A percentile compares a stretch with the other conserved stretches of the same genome.
Evolutionary conservation across 371 early-diverging fungal species (phyloP).

Genomic region (Mortierella sp.): DNA sequence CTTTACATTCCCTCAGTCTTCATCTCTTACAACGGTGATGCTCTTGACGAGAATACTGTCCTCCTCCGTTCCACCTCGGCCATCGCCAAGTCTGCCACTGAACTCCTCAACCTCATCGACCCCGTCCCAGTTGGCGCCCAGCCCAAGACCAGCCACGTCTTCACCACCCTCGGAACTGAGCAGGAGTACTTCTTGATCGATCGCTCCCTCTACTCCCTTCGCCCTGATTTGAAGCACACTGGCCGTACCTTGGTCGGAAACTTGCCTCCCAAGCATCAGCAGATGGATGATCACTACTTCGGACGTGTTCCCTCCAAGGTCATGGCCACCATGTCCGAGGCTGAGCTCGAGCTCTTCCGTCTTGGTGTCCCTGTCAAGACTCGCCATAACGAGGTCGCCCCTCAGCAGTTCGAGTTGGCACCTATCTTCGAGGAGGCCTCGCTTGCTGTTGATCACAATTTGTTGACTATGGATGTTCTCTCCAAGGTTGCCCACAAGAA

Average conservation of each 20-base stretch:
- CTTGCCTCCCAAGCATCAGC: conserved; percentile 97
- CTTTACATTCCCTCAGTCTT: conserved; percentile 98
- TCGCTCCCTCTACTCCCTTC: conserved; percentile 88
- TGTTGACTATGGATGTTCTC: conserved; percentile 96
- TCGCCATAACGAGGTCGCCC: conserved; percentile 98
- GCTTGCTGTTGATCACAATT: conserved; percentile 97
- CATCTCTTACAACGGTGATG: conserved; percentile 98
- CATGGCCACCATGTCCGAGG: conserved; percentile 90
- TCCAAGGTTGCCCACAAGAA: conserved; percentile 97
- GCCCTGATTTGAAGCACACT: conserved; percentile 96
- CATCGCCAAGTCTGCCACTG: conserved; percentile 83
- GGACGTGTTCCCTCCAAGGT: conserved; percentile 96
- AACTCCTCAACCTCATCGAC: conserved; percentile 82
- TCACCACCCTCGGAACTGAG: conserved; percentile 95
- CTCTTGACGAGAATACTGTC: conserved; percentile 98
- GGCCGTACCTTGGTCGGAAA: conserved; percentile 95
- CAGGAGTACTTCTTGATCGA: conserved; percentile 99
- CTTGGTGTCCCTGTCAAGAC: conserved; percentile 98
- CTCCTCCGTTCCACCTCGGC: conserved; percentile 92
- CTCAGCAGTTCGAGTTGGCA: conserved; percentile 97
- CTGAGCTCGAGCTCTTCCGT: conserved; percentile 92
- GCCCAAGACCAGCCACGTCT: conserved; percentile 81
- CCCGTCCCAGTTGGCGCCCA: conserved; percentile 72
- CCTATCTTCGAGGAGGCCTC: conserved; percentile 97
- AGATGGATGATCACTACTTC: conserved; percentile 99